Evolutionary conservation across 2,329 filamentous ascomycete species (phyloP).

Genomic region (Talaromyces sp.): DNA sequence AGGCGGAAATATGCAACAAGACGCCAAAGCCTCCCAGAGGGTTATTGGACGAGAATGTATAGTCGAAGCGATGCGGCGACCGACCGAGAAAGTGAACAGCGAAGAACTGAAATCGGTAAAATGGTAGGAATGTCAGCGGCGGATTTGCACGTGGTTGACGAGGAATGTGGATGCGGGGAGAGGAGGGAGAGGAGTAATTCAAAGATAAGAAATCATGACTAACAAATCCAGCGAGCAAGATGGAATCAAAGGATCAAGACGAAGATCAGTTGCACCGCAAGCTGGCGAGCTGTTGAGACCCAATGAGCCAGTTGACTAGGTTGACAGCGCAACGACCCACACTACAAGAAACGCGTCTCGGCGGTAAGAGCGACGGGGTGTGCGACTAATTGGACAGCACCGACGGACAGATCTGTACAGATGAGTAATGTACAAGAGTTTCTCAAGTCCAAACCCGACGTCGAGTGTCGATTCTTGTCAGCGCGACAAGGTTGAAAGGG

Average conservation of each 20-base stretch:
- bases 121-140: conserved; percentile 18
- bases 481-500: conserved; percentile 8
- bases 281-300: conserved; percentile 13
- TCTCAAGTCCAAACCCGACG: not conserved
- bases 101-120: not conserved
- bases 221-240: conserved; percentile 7
- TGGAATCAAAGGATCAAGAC: conserved; percentile 1
- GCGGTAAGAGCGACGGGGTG: not conserved
- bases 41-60: conserved; percentile 9
- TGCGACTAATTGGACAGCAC: conserved; percentile 1
- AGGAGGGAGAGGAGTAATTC: not conserved
- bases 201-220: conserved; percentile 11
- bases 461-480: not conserved
- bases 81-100: conserved; percentile 3
- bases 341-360: conserved; percentile 11
- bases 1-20: not conserved
- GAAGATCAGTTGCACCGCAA: conserved; percentile 10
- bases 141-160: conserved; percentile 15
- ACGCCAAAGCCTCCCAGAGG: conserved; percentile 16
- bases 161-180: conserved; percentile 19
- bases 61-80: not conserved
- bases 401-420: not conserved
- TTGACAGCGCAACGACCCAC: conserved; percentile 17
- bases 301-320: conserved; percentile 7
- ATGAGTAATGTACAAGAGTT: not conserved